phyloP scores from a whole-genome alignment of 805 yeast genomes.

The Candida oleophila region DNA sequence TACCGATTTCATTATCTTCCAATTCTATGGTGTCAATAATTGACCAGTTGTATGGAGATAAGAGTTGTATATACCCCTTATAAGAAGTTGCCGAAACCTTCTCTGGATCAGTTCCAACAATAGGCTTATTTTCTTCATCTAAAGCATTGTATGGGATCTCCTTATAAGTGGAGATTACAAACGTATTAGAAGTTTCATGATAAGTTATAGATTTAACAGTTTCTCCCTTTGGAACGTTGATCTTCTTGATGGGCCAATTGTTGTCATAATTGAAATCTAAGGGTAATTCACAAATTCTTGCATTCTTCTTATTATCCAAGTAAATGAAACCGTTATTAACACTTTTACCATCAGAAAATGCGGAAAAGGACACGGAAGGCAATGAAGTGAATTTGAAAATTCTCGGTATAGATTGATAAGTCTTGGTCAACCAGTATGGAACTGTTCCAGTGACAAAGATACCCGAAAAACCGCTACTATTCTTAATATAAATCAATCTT shows the following conservation, averaged over 20 bases:
- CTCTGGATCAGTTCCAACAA: slow-evolving; percentile 54
- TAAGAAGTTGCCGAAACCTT: slow-evolving; percentile 56
- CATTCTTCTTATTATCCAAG: slow-evolving; percentile 67
- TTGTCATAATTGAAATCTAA: slow-evolving; percentile 53
- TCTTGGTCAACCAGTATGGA: slow-evolving; percentile 68
- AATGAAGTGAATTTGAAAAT: slow-evolving; percentile 64
- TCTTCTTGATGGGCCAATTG: slow-evolving; percentile 56
- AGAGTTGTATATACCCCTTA: slow-evolving; percentile 59
- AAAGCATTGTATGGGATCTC: slow-evolving; percentile 61
- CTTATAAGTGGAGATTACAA: slow-evolving; percentile 57
- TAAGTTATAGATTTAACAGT: slow-evolving; percentile 67
- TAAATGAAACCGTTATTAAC: slow-evolving; percentile 58
- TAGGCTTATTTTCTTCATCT: slow-evolving; percentile 70
- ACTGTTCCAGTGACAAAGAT: slow-evolving; percentile 73
- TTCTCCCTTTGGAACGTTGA: slow-evolving; percentile 45
- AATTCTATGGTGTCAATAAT: slow-evolving; percentile 69
- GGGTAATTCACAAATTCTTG: slow-evolving; percentile 57
- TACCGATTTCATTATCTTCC: slow-evolving; percentile 65
- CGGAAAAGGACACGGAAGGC: slow-evolving; percentile 66
- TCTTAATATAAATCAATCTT: slow-evolving; percentile 56
- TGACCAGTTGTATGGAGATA: slow-evolving; percentile 77
- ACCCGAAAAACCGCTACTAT: slow-evolving; percentile 56
- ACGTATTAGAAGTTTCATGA: slow-evolving; percentile 65
- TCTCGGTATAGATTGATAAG: slow-evolving; percentile 61
- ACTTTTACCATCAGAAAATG: slow-evolving; percentile 39